These are phyloP conservation scores for Colletotrichum orbiculare DNA, from an alignment of 2,329 filamentous ascomycete genomes.

Conservation along the genomic window DNA sequence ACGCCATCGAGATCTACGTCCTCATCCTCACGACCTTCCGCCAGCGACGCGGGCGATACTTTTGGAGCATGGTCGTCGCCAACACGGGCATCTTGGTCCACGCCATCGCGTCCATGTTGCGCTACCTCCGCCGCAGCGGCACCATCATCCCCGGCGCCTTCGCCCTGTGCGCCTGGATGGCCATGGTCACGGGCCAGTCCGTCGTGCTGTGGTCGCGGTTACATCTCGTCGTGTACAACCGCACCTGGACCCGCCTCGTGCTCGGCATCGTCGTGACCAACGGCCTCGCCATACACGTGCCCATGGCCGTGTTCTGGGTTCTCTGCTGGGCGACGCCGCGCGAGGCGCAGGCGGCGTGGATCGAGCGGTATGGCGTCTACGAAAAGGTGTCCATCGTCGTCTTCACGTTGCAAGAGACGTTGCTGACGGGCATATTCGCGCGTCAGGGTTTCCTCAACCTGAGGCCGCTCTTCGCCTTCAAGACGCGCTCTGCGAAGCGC, in stretches of 20 bases:
- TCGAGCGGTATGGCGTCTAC: conserved; percentile 54
- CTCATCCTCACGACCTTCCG: conserved; percentile 43
- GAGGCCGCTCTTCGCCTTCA: conserved; percentile 43
- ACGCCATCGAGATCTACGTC: conserved; percentile 41
- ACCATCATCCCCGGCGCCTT: conserved; percentile 50
- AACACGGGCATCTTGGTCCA: conserved; percentile 61
- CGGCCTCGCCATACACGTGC: conserved; percentile 57
- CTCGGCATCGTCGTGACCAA: conserved; percentile 64
- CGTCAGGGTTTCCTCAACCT: conserved; percentile 54
- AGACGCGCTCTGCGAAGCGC: conserved; percentile 49
- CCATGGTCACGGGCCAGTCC: conserved; percentile 64
- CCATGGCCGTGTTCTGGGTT: conserved; percentile 62
- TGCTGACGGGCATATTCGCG: conserved; percentile 65
- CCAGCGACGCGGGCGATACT: conserved; percentile 42
- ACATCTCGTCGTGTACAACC: conserved; percentile 61
- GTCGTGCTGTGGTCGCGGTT: conserved; percentile 56
- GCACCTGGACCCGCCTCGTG: conserved; percentile 40
- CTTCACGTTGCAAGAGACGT: conserved; percentile 66
- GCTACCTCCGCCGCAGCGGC: conserved; percentile 48
- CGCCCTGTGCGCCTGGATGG: conserved; percentile 53
- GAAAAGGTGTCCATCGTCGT: conserved; percentile 67
- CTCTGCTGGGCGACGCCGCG: conserved; percentile 45
- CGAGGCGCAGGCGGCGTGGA: conserved; percentile 36
- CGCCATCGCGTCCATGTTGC: conserved; percentile 64
- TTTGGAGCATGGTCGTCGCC: conserved; percentile 44